phyloP scores from a whole-genome alignment of 768 basidiomycete genomes.

The Boletus rex-veris region DNA sequence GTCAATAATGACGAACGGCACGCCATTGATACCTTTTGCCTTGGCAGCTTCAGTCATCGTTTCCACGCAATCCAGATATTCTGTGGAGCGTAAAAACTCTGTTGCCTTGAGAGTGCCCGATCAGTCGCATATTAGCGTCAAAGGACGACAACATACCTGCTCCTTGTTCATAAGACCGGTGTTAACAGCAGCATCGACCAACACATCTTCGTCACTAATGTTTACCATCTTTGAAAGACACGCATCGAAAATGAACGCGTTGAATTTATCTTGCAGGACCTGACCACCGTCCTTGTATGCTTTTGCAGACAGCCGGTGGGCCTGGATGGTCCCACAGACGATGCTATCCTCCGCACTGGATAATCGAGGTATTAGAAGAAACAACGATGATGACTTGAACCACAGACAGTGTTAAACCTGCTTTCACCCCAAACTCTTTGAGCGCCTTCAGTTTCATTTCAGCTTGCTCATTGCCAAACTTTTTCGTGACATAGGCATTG shows the following conservation, averaged over 20 bases:
- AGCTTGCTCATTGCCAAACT: constrained; percentile 25
- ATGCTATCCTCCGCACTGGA: constrained; percentile 36
- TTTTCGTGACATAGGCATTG: constrained; percentile 17
- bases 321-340: constrained; percentile 36
- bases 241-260: constrained; percentile 37
- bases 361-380: not conserved
- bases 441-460: constrained; percentile 24
- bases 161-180: constrained; percentile 34
- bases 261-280: constrained; percentile 34
- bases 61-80: constrained; percentile 37
- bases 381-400: not conserved
- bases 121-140: not conserved
- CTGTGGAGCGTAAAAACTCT: constrained; percentile 38
- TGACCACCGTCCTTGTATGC: constrained; percentile 39
- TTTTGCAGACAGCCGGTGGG: constrained; percentile 43
- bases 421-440: constrained; percentile 23
- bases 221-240: constrained; percentile 37
- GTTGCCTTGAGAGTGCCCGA: constrained; percentile 26
- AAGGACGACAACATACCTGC: constrained; percentile 26
- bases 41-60: constrained; percentile 38
- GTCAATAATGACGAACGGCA: constrained; percentile 49
- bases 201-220: constrained; percentile 31
- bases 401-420: constrained; percentile 24
- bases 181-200: constrained; percentile 35
- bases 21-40: constrained; percentile 43